Base-by-base conservation (phyloP, 345 rosid species). In the Eucalyptus leucophloia region DNA sequence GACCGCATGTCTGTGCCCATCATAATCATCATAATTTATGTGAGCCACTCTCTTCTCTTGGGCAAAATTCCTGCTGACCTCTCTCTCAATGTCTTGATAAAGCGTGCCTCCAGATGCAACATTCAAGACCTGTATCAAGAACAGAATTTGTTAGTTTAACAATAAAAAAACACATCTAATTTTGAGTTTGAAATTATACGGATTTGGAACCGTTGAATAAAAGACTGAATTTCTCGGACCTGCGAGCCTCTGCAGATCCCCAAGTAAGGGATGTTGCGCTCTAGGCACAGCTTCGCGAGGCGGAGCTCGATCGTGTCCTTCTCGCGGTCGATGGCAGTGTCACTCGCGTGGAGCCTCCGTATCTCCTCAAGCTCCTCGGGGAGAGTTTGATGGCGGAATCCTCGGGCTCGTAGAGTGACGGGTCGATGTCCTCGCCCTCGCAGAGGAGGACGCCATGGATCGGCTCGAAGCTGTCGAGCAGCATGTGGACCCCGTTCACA, bases 361-460 rank as follows among this genome's bases (percentile, higher is more conserved):
- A 97, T 93, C 90, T 97, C 96, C 82, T 96, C 98, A 17, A 96
- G 88, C 87, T 96, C 99, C 89, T 94, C 95, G 2, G 89, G 8
- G 98, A 94, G 77, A 97, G 95, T 5, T 88, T 90, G 1, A 96
- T 87, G 30, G 90, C 88, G 2, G 96, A 81, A 23, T 90, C 67
- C 40, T 94, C 98, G 3, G 92, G 91, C 49, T 94, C 94, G 87
- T 95, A 97, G 7, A 95, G 87, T 19, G 99, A 95, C 26, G 99
- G 99, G 87, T 97, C 98, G 34, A 97, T 94, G 88, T 97, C 99
- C 91, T 97, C 99, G 28, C 99, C 99, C 93, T 97, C 98, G 60
- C 98, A 97, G 4, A 96, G 98, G 54, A 97, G 98, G 88, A 97
- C 98, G 12, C 99, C 98, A 80, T 97, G 99, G 94, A 97, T 95